A percentile compares a stretch with the other conserved stretches of the same genome.
phyloP scores from a whole-genome alignment of 495 filamentous ascomycete species.

The Neurospora sp. region DNA sequence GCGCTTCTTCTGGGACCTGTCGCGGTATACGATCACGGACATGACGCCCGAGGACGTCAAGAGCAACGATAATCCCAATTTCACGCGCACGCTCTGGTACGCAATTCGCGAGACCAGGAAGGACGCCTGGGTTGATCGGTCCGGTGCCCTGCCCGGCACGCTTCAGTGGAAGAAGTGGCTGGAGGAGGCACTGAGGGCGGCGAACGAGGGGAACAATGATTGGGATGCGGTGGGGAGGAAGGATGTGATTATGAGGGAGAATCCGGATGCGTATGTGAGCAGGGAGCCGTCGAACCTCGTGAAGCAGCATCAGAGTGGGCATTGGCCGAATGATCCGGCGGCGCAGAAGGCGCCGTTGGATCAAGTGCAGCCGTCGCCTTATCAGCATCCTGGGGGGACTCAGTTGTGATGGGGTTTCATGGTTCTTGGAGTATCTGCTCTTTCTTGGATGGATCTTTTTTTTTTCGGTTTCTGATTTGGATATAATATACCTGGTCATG shows the following conservation, averaged over 20 bases:
- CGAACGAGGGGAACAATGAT: slow-evolving; percentile 14
- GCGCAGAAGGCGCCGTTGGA: slow-evolving; percentile 14
- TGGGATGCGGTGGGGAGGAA: slow-evolving; percentile 43
- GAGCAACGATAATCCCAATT: slow-evolving; percentile 30
- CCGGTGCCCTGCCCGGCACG: slow-evolving; percentile 39
- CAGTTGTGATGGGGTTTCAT: background rate
- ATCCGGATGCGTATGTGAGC: slow-evolving; percentile 4
- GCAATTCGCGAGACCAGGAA: slow-evolving; percentile 42
- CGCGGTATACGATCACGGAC: slow-evolving; percentile 29
- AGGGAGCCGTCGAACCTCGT: background rate
- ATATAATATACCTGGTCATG: background rate
- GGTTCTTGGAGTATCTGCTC: background rate
- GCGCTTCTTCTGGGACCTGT: slow-evolving; percentile 41
- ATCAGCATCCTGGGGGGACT: background rate
- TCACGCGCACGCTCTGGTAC: slow-evolving; percentile 47
- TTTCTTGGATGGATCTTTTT: background rate
- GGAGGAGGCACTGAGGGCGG: slow-evolving; percentile 32
- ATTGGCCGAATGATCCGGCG: slow-evolving; percentile 1
- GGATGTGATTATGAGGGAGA: slow-evolving; percentile 37
- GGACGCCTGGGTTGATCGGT: slow-evolving; percentile 38
- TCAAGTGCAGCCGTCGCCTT: slow-evolving; percentile 7
- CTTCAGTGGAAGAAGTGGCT: slow-evolving; percentile 44
- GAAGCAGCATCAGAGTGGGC: background rate
- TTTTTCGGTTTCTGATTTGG: background rate
- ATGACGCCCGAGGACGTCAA: slow-evolving; percentile 27